Percentiles rank a stretch among this genome's conserved stretches.
These are phyloP conservation scores for Cyberlindnera saturnus DNA, from an alignment of 805 yeast genomes.

Conservation along the genomic window DNA sequence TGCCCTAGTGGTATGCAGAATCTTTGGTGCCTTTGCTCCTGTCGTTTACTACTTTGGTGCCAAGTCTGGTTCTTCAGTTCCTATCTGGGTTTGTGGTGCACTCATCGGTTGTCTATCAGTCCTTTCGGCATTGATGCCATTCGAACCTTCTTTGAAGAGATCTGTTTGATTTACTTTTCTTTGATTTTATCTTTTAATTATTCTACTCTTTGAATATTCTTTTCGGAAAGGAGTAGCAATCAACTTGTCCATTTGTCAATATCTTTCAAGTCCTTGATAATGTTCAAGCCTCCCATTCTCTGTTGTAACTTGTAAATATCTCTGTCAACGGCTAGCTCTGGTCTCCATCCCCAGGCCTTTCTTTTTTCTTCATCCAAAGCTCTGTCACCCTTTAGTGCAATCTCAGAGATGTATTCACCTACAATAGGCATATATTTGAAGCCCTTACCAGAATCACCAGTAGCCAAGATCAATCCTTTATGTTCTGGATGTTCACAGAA, in stretches of 20 bases:
- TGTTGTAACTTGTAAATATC: slow-evolving; percentile 21
- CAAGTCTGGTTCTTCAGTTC: slow-evolving; percentile 44
- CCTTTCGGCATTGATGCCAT: slow-evolving; percentile 40
- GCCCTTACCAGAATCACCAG: slow-evolving; percentile 34
- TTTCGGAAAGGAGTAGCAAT: no score
- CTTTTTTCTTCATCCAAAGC: slow-evolving; percentile 22
- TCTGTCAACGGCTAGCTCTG: slow-evolving; percentile 24
- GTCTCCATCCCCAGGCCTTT: slow-evolving; percentile 32
- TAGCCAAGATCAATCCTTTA: slow-evolving; percentile 23
- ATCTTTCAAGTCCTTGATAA: slow-evolving; percentile 24
- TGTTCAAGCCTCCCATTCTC: slow-evolving; percentile 27
- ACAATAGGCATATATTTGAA: slow-evolving; percentile 32
- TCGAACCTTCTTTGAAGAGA: slow-evolving; percentile 39
- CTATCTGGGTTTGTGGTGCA: slow-evolving; percentile 58
- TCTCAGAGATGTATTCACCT: slow-evolving; percentile 27
- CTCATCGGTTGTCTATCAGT: slow-evolving; percentile 43
- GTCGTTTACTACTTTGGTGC: slow-evolving; percentile 44
- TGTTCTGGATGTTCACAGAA: slow-evolving; percentile 27
- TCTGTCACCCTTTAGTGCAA: slow-evolving; percentile 26
- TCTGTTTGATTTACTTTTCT: slow-evolving; percentile 20
- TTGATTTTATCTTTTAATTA: not conserved
- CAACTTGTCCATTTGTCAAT: slow-evolving; percentile 21
- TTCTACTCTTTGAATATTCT: no score
- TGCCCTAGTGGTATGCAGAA: slow-evolving; percentile 47
- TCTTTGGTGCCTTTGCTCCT: slow-evolving; percentile 53